A percentile compares a stretch with the other conserved stretches of the same genome.
Conservation (phyloP, 169 alveolate genomes). For the Eimeria tenella region DNA sequence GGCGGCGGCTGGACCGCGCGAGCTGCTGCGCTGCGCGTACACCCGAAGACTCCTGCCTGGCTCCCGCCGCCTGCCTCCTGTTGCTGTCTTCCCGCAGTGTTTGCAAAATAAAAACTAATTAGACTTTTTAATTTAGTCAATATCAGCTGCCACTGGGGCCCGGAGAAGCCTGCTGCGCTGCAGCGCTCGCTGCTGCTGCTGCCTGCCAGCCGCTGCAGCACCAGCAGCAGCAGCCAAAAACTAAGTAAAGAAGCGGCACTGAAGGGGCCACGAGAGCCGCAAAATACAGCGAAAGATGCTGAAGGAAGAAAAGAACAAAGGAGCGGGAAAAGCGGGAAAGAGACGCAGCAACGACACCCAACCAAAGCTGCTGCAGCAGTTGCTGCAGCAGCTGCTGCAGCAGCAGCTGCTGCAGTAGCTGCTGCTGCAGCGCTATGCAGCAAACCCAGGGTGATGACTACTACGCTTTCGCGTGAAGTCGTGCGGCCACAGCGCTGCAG, state of each 20-base stretch:
- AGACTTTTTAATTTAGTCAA: too few species aligned
- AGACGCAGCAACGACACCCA: neutral
- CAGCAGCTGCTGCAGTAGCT: neutral
- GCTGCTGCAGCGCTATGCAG: neutral
- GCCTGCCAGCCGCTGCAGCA: neutral
- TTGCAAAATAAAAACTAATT: too few species aligned
- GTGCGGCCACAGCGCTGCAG: neutral
- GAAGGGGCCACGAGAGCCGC: constrained; percentile 60
- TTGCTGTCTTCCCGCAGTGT: too few species aligned
- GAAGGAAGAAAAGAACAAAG: neutral
- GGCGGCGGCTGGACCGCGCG: too few species aligned
- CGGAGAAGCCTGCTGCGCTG: too few species aligned
- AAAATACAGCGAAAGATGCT: constrained; percentile 65
- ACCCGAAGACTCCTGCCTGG: too few species aligned
- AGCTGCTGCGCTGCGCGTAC: too few species aligned
- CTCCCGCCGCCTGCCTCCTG: too few species aligned
- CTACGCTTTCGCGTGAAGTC: neutral
- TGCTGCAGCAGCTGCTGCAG: neutral
- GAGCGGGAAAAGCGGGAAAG: neutral
- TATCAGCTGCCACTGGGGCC: too few species aligned
- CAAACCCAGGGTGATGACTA: neutral
- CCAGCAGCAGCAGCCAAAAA: constrained; percentile 3
- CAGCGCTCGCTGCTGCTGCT: too few species aligned
- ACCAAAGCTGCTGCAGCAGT: neutral
- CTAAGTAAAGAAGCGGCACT: neutral